phyloP scores from a whole-genome alignment of 2,329 filamentous ascomycete genomes.

The Westerdykella sp. region DNA sequence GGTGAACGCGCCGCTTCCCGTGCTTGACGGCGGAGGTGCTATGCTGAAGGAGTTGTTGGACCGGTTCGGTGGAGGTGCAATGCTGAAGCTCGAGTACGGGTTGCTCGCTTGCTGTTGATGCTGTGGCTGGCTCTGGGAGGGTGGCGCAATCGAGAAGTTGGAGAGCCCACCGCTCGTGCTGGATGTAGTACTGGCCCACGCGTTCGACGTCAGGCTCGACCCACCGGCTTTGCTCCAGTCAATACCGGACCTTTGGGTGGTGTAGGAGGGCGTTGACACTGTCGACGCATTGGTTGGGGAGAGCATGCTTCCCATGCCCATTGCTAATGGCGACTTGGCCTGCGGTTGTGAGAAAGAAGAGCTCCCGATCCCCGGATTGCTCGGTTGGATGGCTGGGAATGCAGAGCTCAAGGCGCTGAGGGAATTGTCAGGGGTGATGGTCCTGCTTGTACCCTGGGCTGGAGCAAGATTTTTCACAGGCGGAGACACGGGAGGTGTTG shows the following conservation, averaged over 20 bases:
- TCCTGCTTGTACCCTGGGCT: constrained; percentile 33
- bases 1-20: constrained; percentile 14
- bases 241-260: constrained; percentile 16
- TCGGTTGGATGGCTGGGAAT: constrained; percentile 31
- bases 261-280: constrained; percentile 20
- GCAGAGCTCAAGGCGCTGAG: constrained; percentile 36
- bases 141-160: constrained; percentile 50
- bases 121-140: constrained; percentile 13
- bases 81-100: constrained; percentile 33
- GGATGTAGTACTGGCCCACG: constrained; percentile 19
- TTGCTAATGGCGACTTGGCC: constrained; percentile 28
- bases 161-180: constrained; percentile 20
- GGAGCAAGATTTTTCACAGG: constrained; percentile 23
- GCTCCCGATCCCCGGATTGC: constrained; percentile 30
- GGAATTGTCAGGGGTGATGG: constrained; percentile 49
- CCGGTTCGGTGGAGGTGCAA: constrained; percentile 33
- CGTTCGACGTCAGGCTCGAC: constrained; percentile 14
- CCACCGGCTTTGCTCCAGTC: constrained; percentile 27
- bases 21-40: constrained; percentile 6
- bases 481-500: constrained; percentile 35
- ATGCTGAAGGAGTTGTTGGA: constrained; percentile 11
- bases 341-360: constrained; percentile 35
- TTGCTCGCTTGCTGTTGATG: constrained; percentile 13
- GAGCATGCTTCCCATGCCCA: constrained; percentile 31
- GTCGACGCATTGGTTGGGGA: constrained; percentile 10